Percentiles rank a stretch among this genome's conserved stretches.
Evolutionary conservation across 495 filamentous ascomycete species (phyloP).

Genomic region (Pseudotulostoma volvatum): DNA sequence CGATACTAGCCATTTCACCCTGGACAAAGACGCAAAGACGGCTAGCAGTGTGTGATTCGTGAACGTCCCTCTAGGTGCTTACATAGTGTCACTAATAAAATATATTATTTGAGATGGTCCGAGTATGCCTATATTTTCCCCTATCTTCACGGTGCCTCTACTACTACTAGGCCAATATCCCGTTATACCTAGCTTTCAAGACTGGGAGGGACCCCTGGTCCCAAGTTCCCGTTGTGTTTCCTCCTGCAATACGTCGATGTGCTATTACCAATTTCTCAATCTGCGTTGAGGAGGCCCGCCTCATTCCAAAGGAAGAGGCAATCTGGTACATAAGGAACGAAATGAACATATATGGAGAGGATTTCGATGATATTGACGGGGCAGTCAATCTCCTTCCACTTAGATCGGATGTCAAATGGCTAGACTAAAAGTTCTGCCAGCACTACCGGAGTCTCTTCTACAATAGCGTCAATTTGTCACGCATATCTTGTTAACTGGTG

Average conservation of each 20-base stretch:
- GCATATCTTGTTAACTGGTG: background rate
- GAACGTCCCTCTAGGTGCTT: too few species aligned
- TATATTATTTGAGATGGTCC: background rate
- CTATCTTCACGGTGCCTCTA: background rate
- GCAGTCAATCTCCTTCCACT: slow-evolving; percentile 6
- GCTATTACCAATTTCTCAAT: slow-evolving; percentile 4
- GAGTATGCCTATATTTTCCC: background rate
- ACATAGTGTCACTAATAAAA: too few species aligned
- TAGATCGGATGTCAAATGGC: slow-evolving; percentile 7
- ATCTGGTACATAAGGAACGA: slow-evolving; percentile 4
- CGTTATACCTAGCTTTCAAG: slow-evolving; percentile 6
- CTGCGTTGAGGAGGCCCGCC: slow-evolving; percentile 3
- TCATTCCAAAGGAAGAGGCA: slow-evolving; percentile 2
- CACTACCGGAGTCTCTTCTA: too few species aligned
- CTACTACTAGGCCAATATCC: slow-evolving; percentile 2
- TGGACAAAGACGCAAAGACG: too few species aligned
- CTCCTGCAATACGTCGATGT: slow-evolving; percentile 1
- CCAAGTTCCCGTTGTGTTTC: background rate
- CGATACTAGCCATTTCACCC: too few species aligned
- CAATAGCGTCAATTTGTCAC: slow-evolving; percentile 1
- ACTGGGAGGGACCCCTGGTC: slow-evolving; percentile 4
- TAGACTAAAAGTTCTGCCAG: too few species aligned
- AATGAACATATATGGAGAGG: slow-evolving; percentile 1
- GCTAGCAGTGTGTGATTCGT: too few species aligned
- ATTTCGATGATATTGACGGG: slow-evolving; percentile 1